Evolutionary conservation across 2,329 filamentous ascomycete genomes (phyloP), one percentile per base, ranked within the genome.

Genomic region (Leptosphaerulina australis): DNA sequence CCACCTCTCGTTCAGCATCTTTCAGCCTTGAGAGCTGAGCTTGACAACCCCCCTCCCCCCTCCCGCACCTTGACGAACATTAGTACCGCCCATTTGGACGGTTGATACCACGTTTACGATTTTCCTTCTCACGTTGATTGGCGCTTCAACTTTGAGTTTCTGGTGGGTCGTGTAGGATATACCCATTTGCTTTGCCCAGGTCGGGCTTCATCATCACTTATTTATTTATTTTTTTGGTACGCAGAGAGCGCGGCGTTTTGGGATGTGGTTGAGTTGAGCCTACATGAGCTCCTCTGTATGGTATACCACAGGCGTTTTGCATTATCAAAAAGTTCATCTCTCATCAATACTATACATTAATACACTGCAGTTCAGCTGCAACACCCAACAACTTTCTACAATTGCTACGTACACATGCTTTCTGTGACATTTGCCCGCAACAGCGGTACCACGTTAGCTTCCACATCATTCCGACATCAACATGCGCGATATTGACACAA

Each of bases 161-260:
- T 56, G 52, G 49, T 56, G 50, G 54, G 58, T 38, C 50, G 55
- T 53, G 58, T 59, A 64, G 60, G 61, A 66, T 64, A 66, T 66
- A 64, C 63, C 63, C 62, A 45, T 49, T 53, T 53, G 40, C 30
- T 34, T n/a, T 46, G 44, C 26, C 44, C 30, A 14, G 11, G 6
- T 9, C 9, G 36, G 35, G 34, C 31, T 40, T 41, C 21, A 29
- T 34, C 36, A 45, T 9, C 30, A 33, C 20, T 46, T 20, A n/a
- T n/a, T 39, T 41, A 8, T 49, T 41, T 30, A n/a, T n/a, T n/a
- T n/a, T n/a, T n/a, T n/a, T n/a, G n/a, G n/a, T n/a, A 31, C 30
- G 40, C 41, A 39, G 17, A 41, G 12, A 50, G 47, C 44, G 28
- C 21, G 50, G 50, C 25, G 50, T 53, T 52, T 35, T 51, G 48